Evolutionary conservation across 352 stramenopile species (phyloP).

Genomic region (Globisporangium solare): DNA sequence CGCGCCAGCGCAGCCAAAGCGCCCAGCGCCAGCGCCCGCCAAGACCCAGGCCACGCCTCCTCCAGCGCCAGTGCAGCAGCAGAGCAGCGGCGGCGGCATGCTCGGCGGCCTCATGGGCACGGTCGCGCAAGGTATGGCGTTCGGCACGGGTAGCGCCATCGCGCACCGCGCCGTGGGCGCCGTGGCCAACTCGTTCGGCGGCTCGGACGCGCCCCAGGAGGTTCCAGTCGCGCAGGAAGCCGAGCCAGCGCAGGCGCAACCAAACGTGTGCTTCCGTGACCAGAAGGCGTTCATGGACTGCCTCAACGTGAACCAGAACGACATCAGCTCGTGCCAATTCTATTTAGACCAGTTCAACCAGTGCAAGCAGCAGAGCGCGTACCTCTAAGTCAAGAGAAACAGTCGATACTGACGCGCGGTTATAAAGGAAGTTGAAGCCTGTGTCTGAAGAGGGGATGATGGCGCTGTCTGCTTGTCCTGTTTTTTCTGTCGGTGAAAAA

Average conservation of each 20-base stretch:
- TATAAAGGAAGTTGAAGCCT: neutral
- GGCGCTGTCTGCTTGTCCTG: too few species aligned
- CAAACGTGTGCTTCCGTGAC: constrained; percentile 63
- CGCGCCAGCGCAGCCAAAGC: constrained; percentile 27
- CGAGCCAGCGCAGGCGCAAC: constrained; percentile 26
- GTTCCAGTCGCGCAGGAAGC: constrained; percentile 25
- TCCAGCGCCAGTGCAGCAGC: constrained; percentile 47
- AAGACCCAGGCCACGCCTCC: constrained; percentile 42
- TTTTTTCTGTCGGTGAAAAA: too few species aligned
- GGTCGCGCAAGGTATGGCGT: constrained; percentile 97
- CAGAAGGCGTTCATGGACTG: constrained; percentile 84
- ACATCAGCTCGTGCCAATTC: constrained; percentile 87
- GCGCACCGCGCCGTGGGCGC: constrained; percentile 90
- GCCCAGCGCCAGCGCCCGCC: constrained; percentile 43
- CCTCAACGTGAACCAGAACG: constrained; percentile 82
- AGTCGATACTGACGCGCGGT: neutral
- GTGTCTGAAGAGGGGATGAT: too few species aligned
- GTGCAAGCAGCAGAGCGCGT: constrained; percentile 75
- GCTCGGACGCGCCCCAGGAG: constrained; percentile 39
- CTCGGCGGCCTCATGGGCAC: constrained; percentile 93
- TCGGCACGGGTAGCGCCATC: constrained; percentile 95
- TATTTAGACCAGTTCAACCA: constrained; percentile 87
- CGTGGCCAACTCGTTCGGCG: constrained; percentile 65
- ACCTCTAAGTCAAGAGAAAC: constrained; percentile 36
- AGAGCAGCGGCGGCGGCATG: constrained; percentile 78